Evolutionary conservation across 192 early-diverging fungal species (phyloP), one percentile per base, ranked within the genome.

Genomic region (Coemansia sp.): DNA sequence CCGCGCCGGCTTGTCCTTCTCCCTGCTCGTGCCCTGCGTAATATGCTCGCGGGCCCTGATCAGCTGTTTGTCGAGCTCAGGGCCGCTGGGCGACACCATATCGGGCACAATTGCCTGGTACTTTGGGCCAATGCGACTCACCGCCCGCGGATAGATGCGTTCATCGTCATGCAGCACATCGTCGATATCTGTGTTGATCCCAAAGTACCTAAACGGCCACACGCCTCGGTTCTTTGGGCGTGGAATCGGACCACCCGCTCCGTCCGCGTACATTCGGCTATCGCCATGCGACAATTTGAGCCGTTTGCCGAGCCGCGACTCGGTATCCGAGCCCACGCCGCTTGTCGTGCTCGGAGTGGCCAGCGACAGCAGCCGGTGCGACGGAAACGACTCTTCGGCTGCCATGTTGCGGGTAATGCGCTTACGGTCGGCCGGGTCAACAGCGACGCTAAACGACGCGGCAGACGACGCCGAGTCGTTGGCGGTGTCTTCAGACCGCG

Each of bases 191-290:
- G 88, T 85, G 70, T 93, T 88, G 19, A 92, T 84, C 14, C 92
- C 92, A 82, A 94, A 92, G 65, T 96, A 96, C 12, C 90, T 83
- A 64, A 89, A 96, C 9, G 94, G 94, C 92, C 93, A 96, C 78
- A 87, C 81, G 14, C 69, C 85, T 48, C 56, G 82, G 71, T 75
- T 77, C 74, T 40, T 73, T 57, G 38, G 81, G 22, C 68, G 70
- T 23, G 62, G 70, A 28, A 75, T 70, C 21, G 68, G 66, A 23
- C 65, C 66, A 15, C 62, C 66, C 1, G 40, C 34, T 9, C 52
- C 52, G 15, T 68, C 68, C 1, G n/a, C 23, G 37, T 56, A 36
- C 5, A 40, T 11, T 5, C 58, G 52, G 34, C 63, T 38, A 10
- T 76, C 74, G 20, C 72, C 54, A 22, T 80, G 67, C 10, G 68